These are phyloP conservation scores for Lactifluus piperatus DNA, from an alignment of 768 basidiomycete genomes.

Conservation along the genomic window DNA sequence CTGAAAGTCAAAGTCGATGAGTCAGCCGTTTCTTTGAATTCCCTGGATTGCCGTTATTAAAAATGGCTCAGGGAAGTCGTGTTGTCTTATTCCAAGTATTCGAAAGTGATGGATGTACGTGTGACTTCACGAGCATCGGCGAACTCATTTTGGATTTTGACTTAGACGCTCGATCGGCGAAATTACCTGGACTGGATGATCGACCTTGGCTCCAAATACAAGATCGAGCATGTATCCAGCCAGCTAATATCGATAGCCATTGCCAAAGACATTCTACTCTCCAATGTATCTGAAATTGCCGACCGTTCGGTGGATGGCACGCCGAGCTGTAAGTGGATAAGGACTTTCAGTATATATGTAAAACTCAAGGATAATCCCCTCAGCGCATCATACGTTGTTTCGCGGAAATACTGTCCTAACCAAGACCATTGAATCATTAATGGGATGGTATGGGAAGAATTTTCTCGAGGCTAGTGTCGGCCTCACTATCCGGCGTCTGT, in stretches of 20 bases:
- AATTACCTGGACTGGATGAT: slow-evolving; percentile 70
- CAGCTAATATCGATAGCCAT: slow-evolving; percentile 63
- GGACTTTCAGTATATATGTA: background rate
- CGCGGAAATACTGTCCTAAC: slow-evolving; percentile 45
- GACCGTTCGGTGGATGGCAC: slow-evolving; percentile 63
- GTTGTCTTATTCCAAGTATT: slow-evolving; percentile 58
- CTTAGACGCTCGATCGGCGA: slow-evolving; percentile 44
- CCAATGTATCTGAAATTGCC: slow-evolving; percentile 63
- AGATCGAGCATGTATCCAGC: slow-evolving; percentile 51
- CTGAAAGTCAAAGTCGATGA: slow-evolving; percentile 70
- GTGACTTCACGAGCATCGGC: background rate
- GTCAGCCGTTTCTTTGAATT: slow-evolving; percentile 34
- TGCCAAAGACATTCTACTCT: slow-evolving; percentile 53
- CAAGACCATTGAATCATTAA: slow-evolving; percentile 66
- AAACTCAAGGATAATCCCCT: slow-evolving; percentile 5
- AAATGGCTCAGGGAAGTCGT: slow-evolving; percentile 59
- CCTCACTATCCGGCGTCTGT: slow-evolving; percentile 55
- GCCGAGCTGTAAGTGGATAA: slow-evolving; percentile 43
- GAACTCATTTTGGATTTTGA: slow-evolving; percentile 4
- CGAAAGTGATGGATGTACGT: slow-evolving; percentile 48
- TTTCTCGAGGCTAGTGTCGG: slow-evolving; percentile 82
- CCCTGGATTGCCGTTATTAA: background rate
- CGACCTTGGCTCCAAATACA: slow-evolving; percentile 58
- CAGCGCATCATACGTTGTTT: slow-evolving; percentile 75
- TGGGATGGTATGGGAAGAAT: slow-evolving; percentile 71